These are phyloP conservation scores for Rhododendron vialii DNA, from an alignment of 148 eudicot genomes.

Conservation along the genomic window DNA sequence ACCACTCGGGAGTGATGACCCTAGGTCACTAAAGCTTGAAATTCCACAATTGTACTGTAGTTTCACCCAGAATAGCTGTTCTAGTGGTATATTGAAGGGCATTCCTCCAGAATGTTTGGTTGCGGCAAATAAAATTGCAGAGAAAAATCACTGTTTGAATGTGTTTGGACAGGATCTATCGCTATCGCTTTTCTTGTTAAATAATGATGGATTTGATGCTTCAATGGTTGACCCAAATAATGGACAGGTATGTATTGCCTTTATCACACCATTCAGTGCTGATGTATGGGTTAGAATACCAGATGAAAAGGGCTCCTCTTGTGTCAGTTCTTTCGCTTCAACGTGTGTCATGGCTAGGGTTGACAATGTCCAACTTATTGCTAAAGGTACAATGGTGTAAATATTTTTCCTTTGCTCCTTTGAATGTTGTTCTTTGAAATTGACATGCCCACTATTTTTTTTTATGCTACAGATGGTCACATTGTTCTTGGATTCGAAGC, in stretches of 20 bases:
- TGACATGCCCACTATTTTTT: not conserved
- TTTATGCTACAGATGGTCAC: conserved; percentile 35
- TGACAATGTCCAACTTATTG: conserved; percentile 42
- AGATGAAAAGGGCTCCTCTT: conserved; percentile 26
- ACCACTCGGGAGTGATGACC: conserved; percentile 47
- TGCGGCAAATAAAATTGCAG: conserved; percentile 34
- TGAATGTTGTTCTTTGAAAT: not conserved
- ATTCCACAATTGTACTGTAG: conserved; percentile 48
- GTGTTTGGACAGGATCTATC: conserved; percentile 62
- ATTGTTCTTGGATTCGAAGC: conserved; percentile 43
- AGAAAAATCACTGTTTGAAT: conserved; percentile 48
- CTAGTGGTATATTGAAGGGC: conserved; percentile 27
- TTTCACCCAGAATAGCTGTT: conserved; percentile 43
- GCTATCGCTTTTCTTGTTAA: conserved; percentile 38
- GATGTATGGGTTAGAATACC: conserved; percentile 85
- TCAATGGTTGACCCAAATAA: conserved; percentile 20
- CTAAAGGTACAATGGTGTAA: conserved; percentile 50
- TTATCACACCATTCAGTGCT: conserved; percentile 49
- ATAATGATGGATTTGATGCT: conserved; percentile 24
- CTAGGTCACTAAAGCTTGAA: conserved; percentile 57
- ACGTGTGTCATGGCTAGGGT: conserved; percentile 54
- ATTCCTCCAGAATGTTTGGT: conserved; percentile 55
- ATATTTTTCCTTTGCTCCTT: not conserved
- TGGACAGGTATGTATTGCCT: conserved; percentile 20
- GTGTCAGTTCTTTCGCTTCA: conserved; percentile 26